A percentile compares a stretch with the other conserved stretches of the same genome.
Evolutionary conservation across 208 protist genomes (phyloP).

Genomic region (Giardia muris): DNA sequence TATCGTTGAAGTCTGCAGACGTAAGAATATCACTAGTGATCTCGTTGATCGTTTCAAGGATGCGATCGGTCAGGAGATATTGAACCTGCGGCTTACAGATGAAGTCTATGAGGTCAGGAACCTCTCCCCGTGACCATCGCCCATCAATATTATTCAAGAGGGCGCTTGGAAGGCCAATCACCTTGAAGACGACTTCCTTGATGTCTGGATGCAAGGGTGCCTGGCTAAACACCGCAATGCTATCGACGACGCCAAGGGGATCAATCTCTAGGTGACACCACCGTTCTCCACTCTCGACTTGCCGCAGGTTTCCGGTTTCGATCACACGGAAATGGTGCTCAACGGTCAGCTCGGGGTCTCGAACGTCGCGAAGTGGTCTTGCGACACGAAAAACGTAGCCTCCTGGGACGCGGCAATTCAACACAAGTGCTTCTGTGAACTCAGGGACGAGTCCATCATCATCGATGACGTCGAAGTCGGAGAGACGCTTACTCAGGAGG

Average conservation of each 20-base stretch:
- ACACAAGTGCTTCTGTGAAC: background rate
- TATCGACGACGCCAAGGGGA: slow-evolving; percentile 25
- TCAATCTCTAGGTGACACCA: slow-evolving; percentile 2
- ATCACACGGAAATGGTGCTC: background rate
- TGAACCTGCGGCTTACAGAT: background rate
- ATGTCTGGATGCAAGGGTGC: background rate
- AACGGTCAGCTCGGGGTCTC: background rate
- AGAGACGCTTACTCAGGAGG: background rate
- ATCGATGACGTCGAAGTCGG: background rate
- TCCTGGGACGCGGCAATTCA: background rate
- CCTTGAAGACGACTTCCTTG: background rate
- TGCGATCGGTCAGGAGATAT: background rate
- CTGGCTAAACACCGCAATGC: background rate
- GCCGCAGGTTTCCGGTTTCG: background rate
- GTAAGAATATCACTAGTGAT: background rate
- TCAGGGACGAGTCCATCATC: background rate
- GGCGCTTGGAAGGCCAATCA: background rate
- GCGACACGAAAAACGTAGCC: slow-evolving; percentile 4
- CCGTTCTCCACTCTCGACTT: background rate
- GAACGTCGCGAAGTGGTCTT: slow-evolving; percentile 3
- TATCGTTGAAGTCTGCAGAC: background rate
- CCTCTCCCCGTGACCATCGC: background rate
- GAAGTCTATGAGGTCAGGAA: slow-evolving; percentile 2
- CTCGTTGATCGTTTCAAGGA: background rate
- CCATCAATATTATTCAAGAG: background rate